Evolutionary conservation across 805 yeast genomes (phyloP).

Genomic region (Monosporozyma servazzii): DNA sequence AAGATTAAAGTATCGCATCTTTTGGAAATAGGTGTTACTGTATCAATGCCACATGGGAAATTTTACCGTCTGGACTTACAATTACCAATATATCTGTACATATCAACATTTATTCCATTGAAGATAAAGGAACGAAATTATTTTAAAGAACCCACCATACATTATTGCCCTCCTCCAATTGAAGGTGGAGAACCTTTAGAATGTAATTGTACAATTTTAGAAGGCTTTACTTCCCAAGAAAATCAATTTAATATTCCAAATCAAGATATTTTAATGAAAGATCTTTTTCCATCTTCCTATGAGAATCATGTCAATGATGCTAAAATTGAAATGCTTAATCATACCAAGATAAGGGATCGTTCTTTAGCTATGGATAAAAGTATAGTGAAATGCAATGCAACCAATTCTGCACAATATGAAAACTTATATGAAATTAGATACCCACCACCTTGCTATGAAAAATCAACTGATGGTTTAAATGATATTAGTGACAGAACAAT

Average conservation of each 20-base stretch:
- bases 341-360: background rate
- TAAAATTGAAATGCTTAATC: background rate
- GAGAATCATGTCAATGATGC: background rate
- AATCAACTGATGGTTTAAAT: background rate
- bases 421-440: background rate
- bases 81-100: slow-evolving; percentile 66
- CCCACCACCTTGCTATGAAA: background rate
- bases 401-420: background rate
- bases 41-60: slow-evolving; percentile 86
- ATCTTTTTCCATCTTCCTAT: background rate
- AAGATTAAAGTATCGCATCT: slow-evolving; percentile 82
- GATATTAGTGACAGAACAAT: background rate
- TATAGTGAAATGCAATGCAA: background rate
- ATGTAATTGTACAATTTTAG: background rate
- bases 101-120: slow-evolving; percentile 75
- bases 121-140: slow-evolving; percentile 17
- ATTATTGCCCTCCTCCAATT: background rate
- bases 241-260: background rate
- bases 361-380: background rate
- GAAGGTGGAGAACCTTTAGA: background rate
- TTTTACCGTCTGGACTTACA: slow-evolving; percentile 87
- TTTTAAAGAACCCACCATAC: slow-evolving; percentile 1
- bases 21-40: slow-evolving; percentile 67
- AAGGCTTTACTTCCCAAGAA: background rate
- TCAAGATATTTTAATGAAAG: background rate